Evolutionary conservation across 306 rosid genomes (phyloP).

Genomic region (Vigna trinervia): DNA sequence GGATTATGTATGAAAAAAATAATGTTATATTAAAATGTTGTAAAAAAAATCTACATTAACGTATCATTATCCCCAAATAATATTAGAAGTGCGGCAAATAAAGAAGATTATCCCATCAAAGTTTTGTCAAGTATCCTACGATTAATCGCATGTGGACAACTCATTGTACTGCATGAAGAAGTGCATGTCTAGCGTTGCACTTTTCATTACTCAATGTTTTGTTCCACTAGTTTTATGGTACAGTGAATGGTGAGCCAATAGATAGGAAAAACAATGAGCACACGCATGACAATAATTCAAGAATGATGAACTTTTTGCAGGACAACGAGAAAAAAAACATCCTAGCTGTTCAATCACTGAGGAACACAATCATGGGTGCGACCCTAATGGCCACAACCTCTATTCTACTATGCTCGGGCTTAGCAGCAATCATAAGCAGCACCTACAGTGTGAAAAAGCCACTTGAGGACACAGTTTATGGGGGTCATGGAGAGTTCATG

Average conservation of each 20-base stretch:
- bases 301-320: constrained; percentile 46
- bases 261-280: neutral
- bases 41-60: no score
- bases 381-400: constrained; percentile 97
- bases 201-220: constrained; percentile 25
- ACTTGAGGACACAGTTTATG: constrained; percentile 74
- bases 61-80: no score
- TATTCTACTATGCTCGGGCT: constrained; percentile 76
- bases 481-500: constrained; percentile 95
- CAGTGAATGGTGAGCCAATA: constrained; percentile 2
- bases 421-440: constrained; percentile 95
- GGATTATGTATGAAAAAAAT: neutral
- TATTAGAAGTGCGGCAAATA: no score
- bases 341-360: constrained; percentile 82
- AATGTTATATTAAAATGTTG: no score
- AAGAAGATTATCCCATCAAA: no score
- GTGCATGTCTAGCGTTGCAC: constrained; percentile 5
- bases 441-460: constrained; percentile 92
- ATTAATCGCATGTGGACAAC: neutral
- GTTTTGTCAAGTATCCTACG: neutral
- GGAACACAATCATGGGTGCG: constrained; percentile 91
- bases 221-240: constrained; percentile 22
- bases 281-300: neutral
- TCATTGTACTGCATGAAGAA: neutral
- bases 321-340: constrained; percentile 95